A percentile compares a stretch with the other conserved stretches of the same genome.
Evolutionary conservation across 345 rosid species (phyloP).

Genomic region (Aethionema arabicum): DNA sequence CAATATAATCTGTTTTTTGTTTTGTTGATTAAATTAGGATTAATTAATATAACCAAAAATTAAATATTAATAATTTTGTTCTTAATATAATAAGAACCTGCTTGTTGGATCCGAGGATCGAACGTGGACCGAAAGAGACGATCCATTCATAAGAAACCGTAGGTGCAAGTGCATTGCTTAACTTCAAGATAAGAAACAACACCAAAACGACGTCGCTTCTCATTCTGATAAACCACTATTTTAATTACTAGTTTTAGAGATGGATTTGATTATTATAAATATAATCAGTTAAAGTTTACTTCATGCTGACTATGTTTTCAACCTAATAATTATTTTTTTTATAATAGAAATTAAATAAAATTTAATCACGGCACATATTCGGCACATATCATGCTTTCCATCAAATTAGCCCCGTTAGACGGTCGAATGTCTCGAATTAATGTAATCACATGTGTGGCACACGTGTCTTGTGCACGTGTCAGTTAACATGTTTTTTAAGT

Average conservation of each 20-base stretch:
- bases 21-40: not conserved
- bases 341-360: not conserved
- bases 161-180: conserved; percentile 32
- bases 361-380: conserved; percentile 17
- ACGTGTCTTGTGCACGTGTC: no score
- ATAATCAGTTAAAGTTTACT: not conserved
- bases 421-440: no score
- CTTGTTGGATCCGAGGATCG: conserved; percentile 47
- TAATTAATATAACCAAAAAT: not conserved
- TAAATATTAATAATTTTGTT: not conserved
- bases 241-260: not conserved
- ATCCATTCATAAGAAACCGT: conserved; percentile 42
- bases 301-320: conserved; percentile 26
- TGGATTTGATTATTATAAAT: no score
- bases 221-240: conserved; percentile 3
- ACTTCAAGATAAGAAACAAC: conserved; percentile 19
- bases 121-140: conserved; percentile 46
- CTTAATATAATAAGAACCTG: conserved; percentile 34
- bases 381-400: not conserved
- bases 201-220: conserved; percentile 5
- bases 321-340: conserved; percentile 28
- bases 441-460: no score
- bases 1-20: conserved; percentile 44
- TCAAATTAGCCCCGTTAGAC: no score
- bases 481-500: no score